Percentiles rank a stretch among this genome's conserved stretches.
Conservation (phyloP, 2,329 filamentous ascomycete genomes). For the Emergomyces africanus region DNA sequence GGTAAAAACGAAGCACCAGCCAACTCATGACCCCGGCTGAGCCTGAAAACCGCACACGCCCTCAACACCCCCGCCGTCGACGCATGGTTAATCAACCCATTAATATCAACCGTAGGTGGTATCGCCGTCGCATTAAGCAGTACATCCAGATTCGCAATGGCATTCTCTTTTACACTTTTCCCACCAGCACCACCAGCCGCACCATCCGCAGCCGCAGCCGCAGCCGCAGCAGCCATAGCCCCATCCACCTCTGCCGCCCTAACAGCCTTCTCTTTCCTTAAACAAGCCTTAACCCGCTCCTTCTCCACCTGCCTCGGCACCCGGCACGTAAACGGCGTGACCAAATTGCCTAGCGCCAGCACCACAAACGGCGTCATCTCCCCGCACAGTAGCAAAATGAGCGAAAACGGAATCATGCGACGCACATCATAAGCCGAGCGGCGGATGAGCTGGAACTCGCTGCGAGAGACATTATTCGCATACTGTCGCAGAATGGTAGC, state of each 20-base stretch:
- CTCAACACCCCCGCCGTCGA: slow-evolving; percentile 17
- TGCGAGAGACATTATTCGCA: slow-evolving; percentile 39
- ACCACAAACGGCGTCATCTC: slow-evolving; percentile 79
- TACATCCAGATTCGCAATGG: slow-evolving; percentile 3
- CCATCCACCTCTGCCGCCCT: slow-evolving; percentile 5
- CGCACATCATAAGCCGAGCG: slow-evolving; percentile 59
- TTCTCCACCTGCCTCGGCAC: slow-evolving; percentile 62
- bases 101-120: slow-evolving; percentile 1
- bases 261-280: slow-evolving; percentile 21
- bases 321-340: slow-evolving; percentile 71
- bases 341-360: slow-evolving; percentile 50
- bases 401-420: slow-evolving; percentile 64
- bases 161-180: slow-evolving; percentile 1
- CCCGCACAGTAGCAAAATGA: slow-evolving; percentile 65
- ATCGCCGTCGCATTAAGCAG: slow-evolving; percentile 1
- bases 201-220: too few relatives aligned
- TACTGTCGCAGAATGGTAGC: slow-evolving; percentile 1
- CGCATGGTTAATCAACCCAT: slow-evolving; percentile 13
- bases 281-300: slow-evolving; percentile 41
- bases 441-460: slow-evolving; percentile 56
- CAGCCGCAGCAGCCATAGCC: slow-evolving; percentile 13
- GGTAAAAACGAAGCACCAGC: slow-evolving; percentile 1
- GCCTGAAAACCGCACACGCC: slow-evolving; percentile 24
- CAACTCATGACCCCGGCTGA: slow-evolving; percentile 19
- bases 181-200: too few relatives aligned